phyloP scores from a whole-genome alignment of 2,329 filamentous ascomycete species.

The Thielaviopsis ethacetica region DNA sequence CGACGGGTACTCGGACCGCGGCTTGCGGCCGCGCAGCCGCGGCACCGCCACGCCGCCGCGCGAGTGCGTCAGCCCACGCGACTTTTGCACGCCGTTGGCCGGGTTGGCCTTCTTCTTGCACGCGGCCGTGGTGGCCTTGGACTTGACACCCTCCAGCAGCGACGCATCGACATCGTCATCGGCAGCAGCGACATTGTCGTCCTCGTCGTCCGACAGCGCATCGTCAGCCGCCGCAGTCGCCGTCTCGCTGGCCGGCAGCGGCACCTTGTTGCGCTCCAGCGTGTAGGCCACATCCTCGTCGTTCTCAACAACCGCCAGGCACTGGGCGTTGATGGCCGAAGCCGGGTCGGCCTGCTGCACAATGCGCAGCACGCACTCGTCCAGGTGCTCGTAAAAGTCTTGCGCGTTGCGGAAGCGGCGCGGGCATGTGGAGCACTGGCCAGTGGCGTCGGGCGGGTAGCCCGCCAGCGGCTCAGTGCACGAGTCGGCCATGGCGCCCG shows the following conservation, averaged over 20 bases:
- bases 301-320: constrained; percentile 48
- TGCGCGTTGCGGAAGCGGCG: constrained; percentile 83
- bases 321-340: constrained; percentile 51
- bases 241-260: constrained; percentile 27
- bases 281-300: constrained; percentile 46
- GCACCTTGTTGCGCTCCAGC: constrained; percentile 45
- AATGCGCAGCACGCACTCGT: constrained; percentile 55
- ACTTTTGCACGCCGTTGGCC: constrained; percentile 44
- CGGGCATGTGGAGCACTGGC: constrained; percentile 91
- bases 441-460: constrained; percentile 64
- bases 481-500: constrained; percentile 13
- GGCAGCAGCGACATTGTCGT: constrained; percentile 33
- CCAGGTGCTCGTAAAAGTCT: constrained; percentile 96
- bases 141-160: constrained; percentile 29
- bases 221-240: constrained; percentile 30
- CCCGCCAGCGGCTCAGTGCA: constrained; percentile 47
- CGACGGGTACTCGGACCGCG: constrained; percentile 80
- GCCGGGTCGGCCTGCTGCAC: constrained; percentile 56
- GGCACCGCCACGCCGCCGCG: constrained; percentile 51
- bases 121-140: constrained; percentile 28
- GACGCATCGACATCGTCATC: constrained; percentile 19
- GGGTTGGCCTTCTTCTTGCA: constrained; percentile 42
- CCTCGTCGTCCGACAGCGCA: constrained; percentile 37
- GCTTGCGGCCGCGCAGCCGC: constrained; percentile 60
- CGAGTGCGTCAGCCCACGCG: constrained; percentile 59